Evolutionary conservation across 129 eudicot species (phyloP).

Genomic region (Lonicera japonica): DNA sequence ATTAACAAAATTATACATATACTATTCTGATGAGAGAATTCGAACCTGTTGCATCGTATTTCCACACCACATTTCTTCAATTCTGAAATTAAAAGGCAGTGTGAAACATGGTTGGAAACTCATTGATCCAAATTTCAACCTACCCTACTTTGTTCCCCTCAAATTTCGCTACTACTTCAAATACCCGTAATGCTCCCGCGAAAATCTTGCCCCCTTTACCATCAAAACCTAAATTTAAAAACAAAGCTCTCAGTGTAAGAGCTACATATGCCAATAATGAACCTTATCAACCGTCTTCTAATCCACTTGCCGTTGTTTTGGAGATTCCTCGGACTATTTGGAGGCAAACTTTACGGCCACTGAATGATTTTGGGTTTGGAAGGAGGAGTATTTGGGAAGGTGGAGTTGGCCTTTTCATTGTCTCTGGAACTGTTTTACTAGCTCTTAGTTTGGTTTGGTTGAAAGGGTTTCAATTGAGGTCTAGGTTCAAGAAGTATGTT

Average conservation of each 20-base stretch:
- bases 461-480: conserved; percentile 68
- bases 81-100: too few species aligned
- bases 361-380: conserved; percentile 87
- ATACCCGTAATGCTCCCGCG: too few species aligned
- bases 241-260: conserved; percentile 20
- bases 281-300: conserved; percentile 34
- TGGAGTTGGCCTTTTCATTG: conserved; percentile 86
- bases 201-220: conserved; percentile 25
- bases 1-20: too few species aligned
- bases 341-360: conserved; percentile 68
- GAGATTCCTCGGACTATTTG: conserved; percentile 59
- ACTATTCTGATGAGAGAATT: too few species aligned
- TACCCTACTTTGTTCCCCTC: conserved; percentile 35
- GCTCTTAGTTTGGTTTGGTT: conserved; percentile 76
- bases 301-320: conserved; percentile 40
- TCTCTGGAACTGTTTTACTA: conserved; percentile 60
- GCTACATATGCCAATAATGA: conserved; percentile 40
- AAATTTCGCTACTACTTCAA: background rate
- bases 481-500: conserved; percentile 65
- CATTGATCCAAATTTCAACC: conserved; percentile 32
- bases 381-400: conserved; percentile 94
- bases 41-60: too few species aligned
- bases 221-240: conserved; percentile 28
- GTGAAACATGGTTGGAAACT: conserved; percentile 37
- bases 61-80: too few species aligned